Conservation (phyloP, 768 basidiomycete species). For the Podaxis sp. region DNA sequence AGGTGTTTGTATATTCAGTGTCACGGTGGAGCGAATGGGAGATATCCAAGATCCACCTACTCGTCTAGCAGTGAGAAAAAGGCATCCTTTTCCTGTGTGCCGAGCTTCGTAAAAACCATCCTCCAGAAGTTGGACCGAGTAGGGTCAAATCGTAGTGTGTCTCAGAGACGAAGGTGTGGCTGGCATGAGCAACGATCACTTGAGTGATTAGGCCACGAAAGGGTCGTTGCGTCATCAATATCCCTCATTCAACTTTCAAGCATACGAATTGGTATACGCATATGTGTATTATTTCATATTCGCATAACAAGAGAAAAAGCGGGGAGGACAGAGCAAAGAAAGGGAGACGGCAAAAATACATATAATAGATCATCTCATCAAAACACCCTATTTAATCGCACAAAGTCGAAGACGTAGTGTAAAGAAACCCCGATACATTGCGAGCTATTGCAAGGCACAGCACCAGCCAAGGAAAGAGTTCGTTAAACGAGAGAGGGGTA, state of each 20-base stretch:
- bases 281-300: constrained; percentile 17
- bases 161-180: neutral
- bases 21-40: constrained; percentile 10
- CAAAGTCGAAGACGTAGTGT: constrained; percentile 24
- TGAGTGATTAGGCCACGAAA: neutral
- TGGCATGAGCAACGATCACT: neutral
- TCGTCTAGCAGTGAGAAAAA: constrained; percentile 82
- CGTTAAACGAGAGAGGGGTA: neutral
- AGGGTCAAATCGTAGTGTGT: neutral
- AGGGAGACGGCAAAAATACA: constrained; percentile 16
- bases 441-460: neutral
- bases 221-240: constrained; percentile 1
- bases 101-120: constrained; percentile 75
- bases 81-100: constrained; percentile 70
- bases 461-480: neutral
- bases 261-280: neutral
- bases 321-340: constrained; percentile 19
- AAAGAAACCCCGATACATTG: constrained; percentile 6
- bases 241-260: neutral
- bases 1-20: constrained; percentile 4
- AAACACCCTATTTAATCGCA: constrained; percentile 25
- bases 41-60: constrained; percentile 38
- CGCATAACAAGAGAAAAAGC: constrained; percentile 26
- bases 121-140: neutral
- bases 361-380: constrained; percentile 19